phyloP scores from a whole-genome alignment of 2,329 filamentous ascomycete genomes.

The Ophiocordyceps camponoti-leonardi region DNA sequence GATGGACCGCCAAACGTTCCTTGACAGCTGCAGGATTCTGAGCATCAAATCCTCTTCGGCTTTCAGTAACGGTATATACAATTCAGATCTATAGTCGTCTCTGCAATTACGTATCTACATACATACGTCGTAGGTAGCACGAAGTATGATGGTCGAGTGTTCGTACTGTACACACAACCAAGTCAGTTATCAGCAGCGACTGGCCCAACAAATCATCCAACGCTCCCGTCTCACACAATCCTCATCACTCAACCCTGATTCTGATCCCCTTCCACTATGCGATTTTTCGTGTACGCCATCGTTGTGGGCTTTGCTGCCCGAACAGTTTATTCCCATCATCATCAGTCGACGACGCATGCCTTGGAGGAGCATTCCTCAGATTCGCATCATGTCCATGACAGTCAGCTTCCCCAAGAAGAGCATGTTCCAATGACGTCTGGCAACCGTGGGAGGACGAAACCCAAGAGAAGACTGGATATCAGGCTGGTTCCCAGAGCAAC shows the following conservation, averaged over 20 bases:
- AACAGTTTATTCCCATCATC: not conserved
- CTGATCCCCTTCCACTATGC: not conserved
- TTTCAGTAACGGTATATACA: too few species aligned
- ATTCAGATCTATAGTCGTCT: too few species aligned
- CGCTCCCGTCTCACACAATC: not conserved
- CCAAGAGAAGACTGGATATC: not conserved
- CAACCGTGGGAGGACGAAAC: not conserved
- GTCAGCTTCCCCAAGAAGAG: too few species aligned
- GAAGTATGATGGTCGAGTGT: too few species aligned
- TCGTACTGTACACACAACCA: not conserved
- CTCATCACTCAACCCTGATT: not conserved
- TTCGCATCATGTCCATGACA: not conserved
- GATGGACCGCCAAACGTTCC: too few species aligned
- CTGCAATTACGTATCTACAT: too few species aligned
- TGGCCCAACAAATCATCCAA: not conserved
- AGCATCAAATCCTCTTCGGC: too few species aligned
- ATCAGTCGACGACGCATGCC: not conserved
- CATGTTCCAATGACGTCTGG: not conserved
- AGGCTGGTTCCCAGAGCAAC: not conserved
- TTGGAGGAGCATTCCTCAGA: not conserved
- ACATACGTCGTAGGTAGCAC: too few species aligned
- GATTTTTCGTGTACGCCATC: not conserved
- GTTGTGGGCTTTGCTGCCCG: not conserved
- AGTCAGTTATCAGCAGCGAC: not conserved
- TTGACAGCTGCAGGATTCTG: too few species aligned